These are phyloP conservation scores for Apiosordaria backusii DNA, from an alignment of 495 filamentous ascomycete genomes.

Conservation along the genomic window DNA sequence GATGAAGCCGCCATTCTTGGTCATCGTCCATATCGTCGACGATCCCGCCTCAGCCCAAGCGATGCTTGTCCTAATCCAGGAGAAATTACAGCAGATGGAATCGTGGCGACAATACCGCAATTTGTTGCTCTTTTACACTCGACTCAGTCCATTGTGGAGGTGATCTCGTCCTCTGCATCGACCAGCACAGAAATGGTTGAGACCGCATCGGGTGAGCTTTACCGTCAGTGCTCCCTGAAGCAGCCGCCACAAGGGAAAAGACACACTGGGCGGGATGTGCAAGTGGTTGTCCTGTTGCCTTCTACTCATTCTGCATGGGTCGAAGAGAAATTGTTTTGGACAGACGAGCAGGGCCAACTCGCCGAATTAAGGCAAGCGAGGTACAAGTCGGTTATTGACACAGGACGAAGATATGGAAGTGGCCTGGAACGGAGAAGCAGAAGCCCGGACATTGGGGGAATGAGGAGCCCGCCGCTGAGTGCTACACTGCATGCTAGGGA, in stretches of 20 bases:
- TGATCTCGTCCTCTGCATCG: background rate
- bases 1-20: background rate
- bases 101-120: slow-evolving; percentile 22
- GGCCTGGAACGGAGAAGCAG: background rate
- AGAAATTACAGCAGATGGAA: slow-evolving; percentile 6
- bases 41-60: background rate
- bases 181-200: background rate
- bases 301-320: slow-evolving; percentile 8
- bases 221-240: slow-evolving; percentile 6
- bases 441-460: background rate
- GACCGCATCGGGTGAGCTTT: background rate
- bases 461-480: background rate
- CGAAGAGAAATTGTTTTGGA: slow-evolving; percentile 21
- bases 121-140: slow-evolving; percentile 18
- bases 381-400: slow-evolving; percentile 12
- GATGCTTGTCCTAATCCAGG: background rate
- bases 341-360: slow-evolving; percentile 6
- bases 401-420: background rate
- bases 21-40: background rate
- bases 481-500: background rate
- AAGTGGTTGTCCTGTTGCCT: slow-evolving; percentile 16
- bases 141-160: slow-evolving; percentile 10
- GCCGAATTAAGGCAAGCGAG: slow-evolving; percentile 13
- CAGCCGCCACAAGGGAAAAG: slow-evolving; percentile 8
- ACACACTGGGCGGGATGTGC: slow-evolving; percentile 11